Evolutionary conservation across 805 yeast genomes (phyloP).

Genomic region (Suhomyces tanzawaensis): DNA sequence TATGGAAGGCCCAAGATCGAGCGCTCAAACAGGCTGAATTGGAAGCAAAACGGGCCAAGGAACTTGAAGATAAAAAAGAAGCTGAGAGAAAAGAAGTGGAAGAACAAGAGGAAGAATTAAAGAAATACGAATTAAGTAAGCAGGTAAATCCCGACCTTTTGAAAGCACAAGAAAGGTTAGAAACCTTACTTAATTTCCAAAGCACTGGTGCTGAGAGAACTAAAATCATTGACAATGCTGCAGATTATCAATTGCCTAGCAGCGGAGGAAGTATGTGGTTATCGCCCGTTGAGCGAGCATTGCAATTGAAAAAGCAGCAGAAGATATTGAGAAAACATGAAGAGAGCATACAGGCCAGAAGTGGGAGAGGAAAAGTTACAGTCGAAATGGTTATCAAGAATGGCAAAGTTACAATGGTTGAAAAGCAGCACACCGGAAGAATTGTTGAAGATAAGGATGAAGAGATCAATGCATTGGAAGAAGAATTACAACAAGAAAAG

Average conservation of each 20-base stretch:
- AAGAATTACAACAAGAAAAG: conserved; percentile 22
- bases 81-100: conserved; percentile 32
- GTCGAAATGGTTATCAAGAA: conserved; percentile 76
- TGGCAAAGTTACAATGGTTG: conserved; percentile 73
- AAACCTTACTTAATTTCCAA: conserved; percentile 75
- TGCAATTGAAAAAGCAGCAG: conserved; percentile 84
- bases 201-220: conserved; percentile 88
- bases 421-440: conserved; percentile 25
- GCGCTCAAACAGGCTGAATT: conserved; percentile 59
- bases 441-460: conserved; percentile 28
- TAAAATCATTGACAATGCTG: conserved; percentile 85
- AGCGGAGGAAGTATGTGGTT: conserved; percentile 66
- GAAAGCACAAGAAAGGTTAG: conserved; percentile 71
- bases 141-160: conserved; percentile 55
- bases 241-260: conserved; percentile 74
- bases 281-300: conserved; percentile 80
- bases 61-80: conserved; percentile 18
- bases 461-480: conserved; percentile 38
- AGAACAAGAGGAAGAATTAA: conserved; percentile 43
- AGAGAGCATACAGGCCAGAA: conserved; percentile 49
- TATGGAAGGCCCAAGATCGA: conserved; percentile 66
- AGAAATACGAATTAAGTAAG: conserved; percentile 39
- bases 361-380: conserved; percentile 73
- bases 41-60: conserved; percentile 26
- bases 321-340: conserved; percentile 64